These are phyloP conservation scores for Microcyclosporella mali DNA, from an alignment of 2,329 filamentous ascomycete species.

Conservation along the genomic window DNA sequence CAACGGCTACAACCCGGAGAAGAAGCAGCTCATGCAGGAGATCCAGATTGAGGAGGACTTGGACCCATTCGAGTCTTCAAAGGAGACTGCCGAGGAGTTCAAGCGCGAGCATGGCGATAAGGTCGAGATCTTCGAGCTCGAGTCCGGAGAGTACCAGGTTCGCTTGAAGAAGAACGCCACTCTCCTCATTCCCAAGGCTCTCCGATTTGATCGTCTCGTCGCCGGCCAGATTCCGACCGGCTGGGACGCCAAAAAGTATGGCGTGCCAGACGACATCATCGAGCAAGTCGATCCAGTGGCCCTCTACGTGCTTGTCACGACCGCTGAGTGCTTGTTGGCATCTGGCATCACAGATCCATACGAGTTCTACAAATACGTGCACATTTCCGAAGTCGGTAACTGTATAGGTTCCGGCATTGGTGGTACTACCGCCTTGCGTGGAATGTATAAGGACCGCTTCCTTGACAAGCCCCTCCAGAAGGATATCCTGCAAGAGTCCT, in stretches of 20 bases:
- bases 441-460: conserved; percentile 98
- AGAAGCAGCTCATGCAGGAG: conserved; percentile 97
- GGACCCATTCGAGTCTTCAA: conserved; percentile 93
- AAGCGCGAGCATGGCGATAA: conserved; percentile 95
- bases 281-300: conserved; percentile 95
- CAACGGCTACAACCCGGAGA: conserved; percentile 92
- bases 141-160: conserved; percentile 87
- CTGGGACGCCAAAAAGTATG: conserved; percentile 94
- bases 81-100: conserved; percentile 96
- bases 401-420: conserved; percentile 98
- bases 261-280: conserved; percentile 95
- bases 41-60: conserved; percentile 96
- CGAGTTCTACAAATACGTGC: conserved; percentile 99
- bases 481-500: conserved; percentile 97
- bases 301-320: conserved; percentile 88
- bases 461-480: conserved; percentile 96
- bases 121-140: conserved; percentile 93
- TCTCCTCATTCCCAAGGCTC: conserved; percentile 91
- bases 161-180: conserved; percentile 93
- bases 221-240: conserved; percentile 95
- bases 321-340: conserved; percentile 81
- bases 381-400: conserved; percentile 96
- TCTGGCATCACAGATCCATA: conserved; percentile 97
- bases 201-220: conserved; percentile 94
- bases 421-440: conserved; percentile 82